Base-by-base conservation (phyloP, 495 filamentous ascomycete genomes). In the Penicillium riverlandense region DNA sequence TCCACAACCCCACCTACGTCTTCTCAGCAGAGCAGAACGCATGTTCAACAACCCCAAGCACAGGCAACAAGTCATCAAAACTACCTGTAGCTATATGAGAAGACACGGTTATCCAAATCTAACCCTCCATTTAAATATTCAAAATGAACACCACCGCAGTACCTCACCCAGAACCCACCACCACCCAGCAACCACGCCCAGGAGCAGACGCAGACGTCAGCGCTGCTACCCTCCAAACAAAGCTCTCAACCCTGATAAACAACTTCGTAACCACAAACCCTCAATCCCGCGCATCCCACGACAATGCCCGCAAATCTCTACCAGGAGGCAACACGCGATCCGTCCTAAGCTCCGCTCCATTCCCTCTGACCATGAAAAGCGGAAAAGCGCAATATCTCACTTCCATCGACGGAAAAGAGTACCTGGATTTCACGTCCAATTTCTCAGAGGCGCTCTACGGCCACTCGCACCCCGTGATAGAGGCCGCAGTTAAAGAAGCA, bases 311-410 rank as follows among this genome's bases (percentile, higher is more conserved):
- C 14, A 29, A 61, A 29, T 52, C 60, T 34, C 57, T 79, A 2
- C 78, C 78, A 1, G 77, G 76, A 11, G 77, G 78, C 40, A 82
- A 80, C 52, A 82, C 78, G 8, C 60, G 78, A 29, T 74, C 69
- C 5, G 62, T 78, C 10, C 62, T 82, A 0, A 66, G 77, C 50
- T 68, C 68, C 22, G 51, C 52, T 1, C 78, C 78, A 1, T 82
- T 79, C 39, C 77, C 77, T 2, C 47, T 80, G 16, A 52, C 58
- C 47, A 58, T 70, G 55, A 53, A 52, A 45, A 67, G 50, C 22
- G 70, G 62, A 33, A 48, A 57, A 46, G 72, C 43, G 10, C 55
- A 54, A 31, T 58, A 45, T 22, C 52, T 72, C 35, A 69, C 64
- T 7, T 42, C 45, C 13, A 16, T 48, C 11, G 75, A 78, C 45